Base-by-base conservation (phyloP, 2,329 filamentous ascomycete species). In the Colletotrichum cereale region DNA sequence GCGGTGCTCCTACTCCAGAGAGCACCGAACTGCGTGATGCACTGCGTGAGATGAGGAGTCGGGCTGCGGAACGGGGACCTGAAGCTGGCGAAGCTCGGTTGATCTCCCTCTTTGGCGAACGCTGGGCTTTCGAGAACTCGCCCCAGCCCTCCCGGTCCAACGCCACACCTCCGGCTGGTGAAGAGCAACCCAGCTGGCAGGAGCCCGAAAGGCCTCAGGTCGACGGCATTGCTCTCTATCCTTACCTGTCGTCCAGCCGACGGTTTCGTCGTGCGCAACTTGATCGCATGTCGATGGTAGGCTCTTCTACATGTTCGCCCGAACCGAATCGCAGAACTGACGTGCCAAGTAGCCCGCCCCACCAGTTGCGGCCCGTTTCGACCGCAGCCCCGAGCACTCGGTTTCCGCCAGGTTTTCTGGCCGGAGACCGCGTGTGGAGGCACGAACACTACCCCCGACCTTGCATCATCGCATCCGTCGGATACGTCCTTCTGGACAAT, bases 351-450 rank as follows among this genome's bases (percentile, higher is more conserved):
- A 72, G 69, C 69, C 69, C 38, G 71, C 66, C 2, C 73, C 73
- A 4, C 67, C 71, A 21, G 71, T 74, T 26, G 73, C 73, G 56
- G 73, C 73, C 48, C 64, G 73, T 14, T 74, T 74, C 24, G 73
- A 74, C 48, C 64, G 73, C 34, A 74, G 73, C 40, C 73, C 73
- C 8, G 73, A 74, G 24, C 66, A 72, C 47, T 34, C 66, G n/a
- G 48, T 38, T 26, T 31, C 53, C 16, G 52, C 65, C 52, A 52
- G 69, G 24, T 34, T 58, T 31, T 52, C 68, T 38, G 50, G 52
- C 14, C 42, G 65, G 12, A 34, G 56, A 34, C 18, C 47, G 40
- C 58, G 40, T 10, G 58, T 48, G 11, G 63, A 57, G 14, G 29
- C 64, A 36, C 57, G 42, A 14, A 10, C 34, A n/a, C 34, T n/a